Conservation (phyloP, 2,329 filamentous ascomycete species). For the Parastagonospora avenae region DNA sequence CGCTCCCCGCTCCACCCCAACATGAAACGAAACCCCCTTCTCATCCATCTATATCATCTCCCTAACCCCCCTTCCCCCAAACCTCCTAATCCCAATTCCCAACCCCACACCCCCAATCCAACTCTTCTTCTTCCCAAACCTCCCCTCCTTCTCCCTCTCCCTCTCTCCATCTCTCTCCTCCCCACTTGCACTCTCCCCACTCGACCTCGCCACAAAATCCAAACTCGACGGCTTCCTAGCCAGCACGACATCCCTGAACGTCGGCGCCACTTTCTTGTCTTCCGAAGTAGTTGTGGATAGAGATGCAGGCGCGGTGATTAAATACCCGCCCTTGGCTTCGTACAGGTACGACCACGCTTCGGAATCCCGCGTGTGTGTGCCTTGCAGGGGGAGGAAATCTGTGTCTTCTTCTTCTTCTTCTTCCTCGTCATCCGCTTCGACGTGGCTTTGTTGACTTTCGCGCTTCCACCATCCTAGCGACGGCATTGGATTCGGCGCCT, state of each 20-base stretch:
- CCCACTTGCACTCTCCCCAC: conserved; percentile 11
- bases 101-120: conserved; percentile 37
- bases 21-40: not conserved
- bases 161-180: conserved; percentile 6
- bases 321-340: conserved; percentile 9
- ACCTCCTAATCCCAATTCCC: conserved; percentile 13
- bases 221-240: not conserved
- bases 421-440: not conserved
- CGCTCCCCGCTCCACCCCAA: not conserved
- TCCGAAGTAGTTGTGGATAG: not conserved
- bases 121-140: conserved; percentile 30
- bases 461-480: not conserved
- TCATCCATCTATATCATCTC: conserved; percentile 27
- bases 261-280: not conserved
- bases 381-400: conserved; percentile 26
- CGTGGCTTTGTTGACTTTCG: not conserved
- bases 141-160: conserved; percentile 12
- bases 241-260: not conserved
- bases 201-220: conserved; percentile 16
- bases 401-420: not conserved
- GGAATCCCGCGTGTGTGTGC: conserved; percentile 11
- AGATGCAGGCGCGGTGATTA: not conserved
- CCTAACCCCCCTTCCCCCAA: conserved; percentile 31
- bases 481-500: not conserved
- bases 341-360: conserved; percentile 21